These are phyloP conservation scores for Sporisorium graminicola DNA, from an alignment of 1,284 basidiomycete species.

Conservation along the genomic window DNA sequence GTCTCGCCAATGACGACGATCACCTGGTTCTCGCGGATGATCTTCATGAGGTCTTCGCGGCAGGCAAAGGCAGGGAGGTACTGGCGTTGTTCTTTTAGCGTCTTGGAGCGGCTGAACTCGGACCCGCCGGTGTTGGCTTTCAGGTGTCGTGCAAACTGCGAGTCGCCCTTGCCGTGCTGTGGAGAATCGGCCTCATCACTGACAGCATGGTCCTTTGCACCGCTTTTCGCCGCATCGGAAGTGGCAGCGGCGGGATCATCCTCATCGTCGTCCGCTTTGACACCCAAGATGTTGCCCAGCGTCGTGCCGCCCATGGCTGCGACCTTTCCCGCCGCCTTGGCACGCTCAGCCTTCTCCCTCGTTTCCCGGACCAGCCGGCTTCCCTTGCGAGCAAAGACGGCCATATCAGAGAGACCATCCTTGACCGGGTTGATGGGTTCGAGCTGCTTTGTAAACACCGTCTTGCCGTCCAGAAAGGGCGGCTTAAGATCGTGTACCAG, in stretches of 20 bases:
- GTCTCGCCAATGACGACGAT: slow-evolving; percentile 95
- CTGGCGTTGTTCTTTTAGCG: slow-evolving; percentile 93
- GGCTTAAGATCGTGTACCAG: slow-evolving; percentile 97
- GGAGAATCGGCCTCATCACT: slow-evolving; percentile 66
- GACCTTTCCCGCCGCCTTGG: slow-evolving; percentile 83
- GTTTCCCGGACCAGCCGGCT: slow-evolving; percentile 93
- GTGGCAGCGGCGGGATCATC: slow-evolving; percentile 18
- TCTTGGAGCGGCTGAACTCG: slow-evolving; percentile 83
- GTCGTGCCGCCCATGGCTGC: slow-evolving; percentile 91
- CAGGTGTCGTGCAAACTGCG: slow-evolving; percentile 93
- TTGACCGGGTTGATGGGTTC: slow-evolving; percentile 97
- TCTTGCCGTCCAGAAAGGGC: slow-evolving; percentile 95
- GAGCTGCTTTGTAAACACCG: slow-evolving; percentile 94
- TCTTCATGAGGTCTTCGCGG: slow-evolving; percentile 89
- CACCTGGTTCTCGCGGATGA: slow-evolving; percentile 93
- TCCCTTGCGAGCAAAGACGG: slow-evolving; percentile 94
- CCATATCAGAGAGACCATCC: slow-evolving; percentile 93
- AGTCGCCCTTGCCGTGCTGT: slow-evolving; percentile 89
- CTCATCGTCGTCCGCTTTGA: slow-evolving; percentile 86
- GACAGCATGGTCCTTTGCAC: neutral
- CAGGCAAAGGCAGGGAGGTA: slow-evolving; percentile 98
- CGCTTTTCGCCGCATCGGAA: neutral
- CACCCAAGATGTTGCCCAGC: slow-evolving; percentile 96
- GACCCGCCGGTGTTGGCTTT: slow-evolving; percentile 79
- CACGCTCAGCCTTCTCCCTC: slow-evolving; percentile 90